phyloP scores from a whole-genome alignment of 495 filamentous ascomycete species.

The Terfezia claveryi region DNA sequence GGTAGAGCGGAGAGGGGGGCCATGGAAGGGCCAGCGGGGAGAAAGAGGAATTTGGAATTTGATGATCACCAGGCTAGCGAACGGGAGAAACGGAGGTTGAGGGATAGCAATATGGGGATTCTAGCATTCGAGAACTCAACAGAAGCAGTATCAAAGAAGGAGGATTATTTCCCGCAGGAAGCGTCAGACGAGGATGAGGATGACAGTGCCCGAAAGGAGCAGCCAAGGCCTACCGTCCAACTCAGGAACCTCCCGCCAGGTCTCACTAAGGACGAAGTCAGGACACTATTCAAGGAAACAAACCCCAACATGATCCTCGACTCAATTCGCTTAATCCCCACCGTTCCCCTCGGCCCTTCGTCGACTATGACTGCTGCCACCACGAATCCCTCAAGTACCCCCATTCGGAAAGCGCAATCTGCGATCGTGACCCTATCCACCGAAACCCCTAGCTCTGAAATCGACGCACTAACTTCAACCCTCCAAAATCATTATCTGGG shows the following conservation, averaged over 20 bases:
- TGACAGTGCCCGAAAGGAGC: conserved; percentile 37
- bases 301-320: conserved; percentile 45
- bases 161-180: conserved; percentile 4
- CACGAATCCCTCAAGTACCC: conserved; percentile 24
- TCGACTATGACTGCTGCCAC: conserved; percentile 3
- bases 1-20: conserved; percentile 39
- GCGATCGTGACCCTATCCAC: conserved; percentile 71
- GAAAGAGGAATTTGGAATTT: neutral
- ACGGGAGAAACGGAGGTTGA: conserved; percentile 19
- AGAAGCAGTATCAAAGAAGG: conserved; percentile 32
- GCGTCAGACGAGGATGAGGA: conserved; percentile 13
- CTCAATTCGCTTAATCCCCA: conserved; percentile 48
- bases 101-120: conserved; percentile 22
- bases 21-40: conserved; percentile 9
- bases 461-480: conserved; percentile 54
- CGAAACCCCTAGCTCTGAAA: conserved; percentile 66
- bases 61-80: conserved; percentile 1
- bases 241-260: conserved; percentile 36
- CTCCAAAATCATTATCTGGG: conserved; percentile 78
- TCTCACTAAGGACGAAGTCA: conserved; percentile 9
- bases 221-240: conserved; percentile 68
- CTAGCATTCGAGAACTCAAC: conserved; percentile 36
- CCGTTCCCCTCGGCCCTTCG: conserved; percentile 24
- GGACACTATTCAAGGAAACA: conserved; percentile 13
- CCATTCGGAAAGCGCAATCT: conserved; percentile 53